Evolutionary conservation across 164 flowering plant genomes (phyloP).

Genomic region (Vitis rupestris): DNA sequence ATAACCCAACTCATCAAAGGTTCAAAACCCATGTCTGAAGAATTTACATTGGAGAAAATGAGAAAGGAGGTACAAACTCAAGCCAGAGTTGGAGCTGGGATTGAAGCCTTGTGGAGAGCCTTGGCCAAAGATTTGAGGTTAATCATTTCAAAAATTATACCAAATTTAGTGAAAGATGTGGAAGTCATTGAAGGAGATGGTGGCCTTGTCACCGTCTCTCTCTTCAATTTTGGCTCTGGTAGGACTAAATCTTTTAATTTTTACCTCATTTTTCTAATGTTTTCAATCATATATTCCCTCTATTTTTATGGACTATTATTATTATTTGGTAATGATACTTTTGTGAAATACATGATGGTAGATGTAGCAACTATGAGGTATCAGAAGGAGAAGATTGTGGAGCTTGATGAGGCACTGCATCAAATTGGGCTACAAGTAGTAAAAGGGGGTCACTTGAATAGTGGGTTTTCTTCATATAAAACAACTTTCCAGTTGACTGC

Average conservation of each 20-base stretch:
- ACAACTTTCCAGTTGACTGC: constrained; percentile 28
- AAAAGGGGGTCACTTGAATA: constrained; percentile 38
- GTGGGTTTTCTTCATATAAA: constrained; percentile 36
- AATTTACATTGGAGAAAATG: constrained; percentile 8
- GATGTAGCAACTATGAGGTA: too few relatives aligned
- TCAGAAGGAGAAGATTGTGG: too few relatives aligned
- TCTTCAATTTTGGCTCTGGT: constrained; percentile 38
- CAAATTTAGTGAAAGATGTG: constrained; percentile 25
- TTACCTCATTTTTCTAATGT: too few relatives aligned
- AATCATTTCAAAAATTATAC: constrained; percentile 22
- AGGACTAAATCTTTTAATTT: too few relatives aligned
- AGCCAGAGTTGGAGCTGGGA: constrained; percentile 25
- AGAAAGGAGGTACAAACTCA: constrained; percentile 24
- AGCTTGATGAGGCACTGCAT: constrained; percentile 30
- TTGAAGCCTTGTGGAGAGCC: constrained; percentile 31
- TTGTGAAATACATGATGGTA: too few relatives aligned
- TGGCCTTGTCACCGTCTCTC: constrained; percentile 41
- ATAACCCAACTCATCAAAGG: too few relatives aligned
- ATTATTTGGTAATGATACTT: too few relatives aligned
- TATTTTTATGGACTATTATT: too few relatives aligned
- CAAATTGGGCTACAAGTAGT: constrained; percentile 34
- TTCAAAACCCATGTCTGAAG: too few relatives aligned
- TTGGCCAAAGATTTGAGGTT: constrained; percentile 22
- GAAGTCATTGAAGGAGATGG: constrained; percentile 49
- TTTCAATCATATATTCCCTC: too few relatives aligned